Base-by-base conservation (phyloP, 2,329 filamentous ascomycete genomes). In the Phyllosticta citribraziliensis region DNA sequence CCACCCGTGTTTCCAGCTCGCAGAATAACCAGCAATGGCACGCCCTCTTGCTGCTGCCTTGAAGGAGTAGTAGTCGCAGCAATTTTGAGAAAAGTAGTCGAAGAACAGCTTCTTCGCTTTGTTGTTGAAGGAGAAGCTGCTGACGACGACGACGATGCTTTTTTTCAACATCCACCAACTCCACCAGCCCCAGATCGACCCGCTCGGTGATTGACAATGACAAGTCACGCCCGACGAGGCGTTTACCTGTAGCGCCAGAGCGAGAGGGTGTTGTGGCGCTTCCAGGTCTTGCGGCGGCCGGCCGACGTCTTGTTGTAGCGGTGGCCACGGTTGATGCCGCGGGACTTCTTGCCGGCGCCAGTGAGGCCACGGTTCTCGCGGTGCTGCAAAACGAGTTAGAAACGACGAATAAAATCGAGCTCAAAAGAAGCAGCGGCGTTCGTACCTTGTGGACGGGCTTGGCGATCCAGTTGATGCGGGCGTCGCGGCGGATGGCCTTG, bases 391-490 rank as follows among this genome's bases (percentile, higher is more conserved):
- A 9, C 14, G n/a, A 3, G 24, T 61, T 24, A 60, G 55, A 40
- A 40, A 14, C 33, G 33, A 14, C 33, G 33, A 12, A 11, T 11
- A 17, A 40, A 40, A 5, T 35, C 3, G 14, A 27, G 2, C 25
- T 27, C 25, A 4, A 3, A 35, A 12, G 12, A 12, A 12, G n/a
- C n/a, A n/a, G n/a, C 30, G 30, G 8, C 30, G 56, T n/a, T 27
- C 71, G 63, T 70, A 81, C 79, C 79, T 99, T 99, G 91, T 99
- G 94, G 75, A 99, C 95, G 72, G 94, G 89, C 83, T 95, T 95
- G 83, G 93, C 91, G 85, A 99, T 99, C 94, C 94, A 99, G 90
- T 96, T 99, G 89, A 99, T 97, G 82, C 94, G 92, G 75, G 94
- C 84, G 80, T 99, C 94, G 77, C 89, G 90, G 80, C 94, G 94